phyloP scores from a whole-genome alignment of 2,329 filamentous ascomycete genomes.

The Hypoxylon sp. region DNA sequence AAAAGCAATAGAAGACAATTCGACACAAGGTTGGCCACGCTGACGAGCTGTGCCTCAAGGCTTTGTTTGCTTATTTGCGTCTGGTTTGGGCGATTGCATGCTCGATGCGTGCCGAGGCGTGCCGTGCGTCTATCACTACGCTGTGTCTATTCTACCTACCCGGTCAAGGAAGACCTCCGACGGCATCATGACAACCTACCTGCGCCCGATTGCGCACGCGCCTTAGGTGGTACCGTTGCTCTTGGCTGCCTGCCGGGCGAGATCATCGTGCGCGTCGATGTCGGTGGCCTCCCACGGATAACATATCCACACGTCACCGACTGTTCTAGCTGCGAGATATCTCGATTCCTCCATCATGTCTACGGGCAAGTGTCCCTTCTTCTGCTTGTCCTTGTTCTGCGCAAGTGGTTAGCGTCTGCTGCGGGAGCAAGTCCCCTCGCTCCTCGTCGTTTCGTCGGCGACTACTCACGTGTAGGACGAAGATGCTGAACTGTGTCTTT shows the following conservation, averaged over 20 bases:
- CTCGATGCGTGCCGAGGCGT: conserved; percentile 27
- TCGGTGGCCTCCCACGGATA: conserved; percentile 98
- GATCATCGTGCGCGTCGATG: conserved; percentile 88
- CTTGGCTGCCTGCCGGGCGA: conserved; percentile 61
- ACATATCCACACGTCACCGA: conserved; percentile 96
- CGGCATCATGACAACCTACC: conserved; percentile 6
- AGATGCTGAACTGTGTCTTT: conserved; percentile 90
- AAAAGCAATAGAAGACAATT: conserved; percentile 26
- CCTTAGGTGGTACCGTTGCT: conserved; percentile 38
- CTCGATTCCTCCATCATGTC: conserved; percentile 76
- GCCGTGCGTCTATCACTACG: conserved; percentile 30
- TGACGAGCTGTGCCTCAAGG: conserved; percentile 8
- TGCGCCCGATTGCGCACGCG: conserved; percentile 1
- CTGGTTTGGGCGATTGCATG: conserved; percentile 12
- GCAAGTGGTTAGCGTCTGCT: not conserved
- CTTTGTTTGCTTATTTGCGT: conserved; percentile 17
- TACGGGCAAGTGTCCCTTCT: conserved; percentile 85
- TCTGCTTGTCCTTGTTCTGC: conserved; percentile 95
- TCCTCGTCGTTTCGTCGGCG: not conserved
- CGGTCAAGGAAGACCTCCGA: conserved; percentile 16
- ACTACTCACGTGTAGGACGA: conserved; percentile 88
- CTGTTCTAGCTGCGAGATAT: conserved; percentile 87
- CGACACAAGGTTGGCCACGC: conserved; percentile 1
- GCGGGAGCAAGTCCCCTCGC: not conserved
- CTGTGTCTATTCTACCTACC: conserved; percentile 24